phyloP scores from a whole-genome alignment of 139 green algal species.

The Eudorina sp. region DNA sequence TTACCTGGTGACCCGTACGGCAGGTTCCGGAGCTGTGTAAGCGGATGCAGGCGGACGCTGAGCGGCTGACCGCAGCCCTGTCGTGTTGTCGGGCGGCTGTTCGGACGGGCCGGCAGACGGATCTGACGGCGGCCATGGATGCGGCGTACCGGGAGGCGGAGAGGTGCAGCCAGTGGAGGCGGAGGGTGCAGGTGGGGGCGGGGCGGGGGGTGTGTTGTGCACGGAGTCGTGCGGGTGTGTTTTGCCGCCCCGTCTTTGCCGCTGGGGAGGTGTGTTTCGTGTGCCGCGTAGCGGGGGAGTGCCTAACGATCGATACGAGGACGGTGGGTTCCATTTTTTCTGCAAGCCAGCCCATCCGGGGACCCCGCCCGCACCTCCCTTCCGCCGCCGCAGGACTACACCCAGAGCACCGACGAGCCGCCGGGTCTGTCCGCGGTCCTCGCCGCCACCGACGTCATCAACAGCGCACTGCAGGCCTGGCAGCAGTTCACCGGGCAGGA shows the following conservation, averaged over 20 bases:
- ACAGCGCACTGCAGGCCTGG: slow-evolving; percentile 34
- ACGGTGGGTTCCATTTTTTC: too few relatives aligned
- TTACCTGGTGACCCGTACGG: background rate
- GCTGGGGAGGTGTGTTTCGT: background rate
- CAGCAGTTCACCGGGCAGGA: slow-evolving; percentile 26
- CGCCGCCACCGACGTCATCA: slow-evolving; percentile 16
- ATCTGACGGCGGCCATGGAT: slow-evolving; percentile 34
- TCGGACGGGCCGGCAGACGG: background rate
- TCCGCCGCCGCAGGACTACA: slow-evolving; percentile 36
- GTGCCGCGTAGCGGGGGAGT: too few relatives aligned
- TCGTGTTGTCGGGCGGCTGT: background rate
- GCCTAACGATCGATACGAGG: too few relatives aligned
- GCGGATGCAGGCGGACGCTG: slow-evolving; percentile 24
- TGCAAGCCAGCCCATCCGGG: too few relatives aligned
- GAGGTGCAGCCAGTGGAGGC: slow-evolving; percentile 42
- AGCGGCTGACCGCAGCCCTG: slow-evolving; percentile 6
- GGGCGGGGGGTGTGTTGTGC: background rate
- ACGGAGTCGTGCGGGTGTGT: background rate
- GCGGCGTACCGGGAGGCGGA: slow-evolving; percentile 43
- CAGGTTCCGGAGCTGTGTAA: slow-evolving; percentile 32
- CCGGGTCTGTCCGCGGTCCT: background rate
- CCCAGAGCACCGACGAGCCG: slow-evolving; percentile 9
- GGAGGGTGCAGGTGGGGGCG: slow-evolving; percentile 30
- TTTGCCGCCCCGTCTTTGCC: background rate
- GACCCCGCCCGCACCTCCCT: background rate